A percentile compares a stretch with the other conserved stretches of the same genome.
These are phyloP conservation scores for Vaccinium myrtillus DNA, from an alignment of 148 eudicot genomes.

Conservation along the genomic window DNA sequence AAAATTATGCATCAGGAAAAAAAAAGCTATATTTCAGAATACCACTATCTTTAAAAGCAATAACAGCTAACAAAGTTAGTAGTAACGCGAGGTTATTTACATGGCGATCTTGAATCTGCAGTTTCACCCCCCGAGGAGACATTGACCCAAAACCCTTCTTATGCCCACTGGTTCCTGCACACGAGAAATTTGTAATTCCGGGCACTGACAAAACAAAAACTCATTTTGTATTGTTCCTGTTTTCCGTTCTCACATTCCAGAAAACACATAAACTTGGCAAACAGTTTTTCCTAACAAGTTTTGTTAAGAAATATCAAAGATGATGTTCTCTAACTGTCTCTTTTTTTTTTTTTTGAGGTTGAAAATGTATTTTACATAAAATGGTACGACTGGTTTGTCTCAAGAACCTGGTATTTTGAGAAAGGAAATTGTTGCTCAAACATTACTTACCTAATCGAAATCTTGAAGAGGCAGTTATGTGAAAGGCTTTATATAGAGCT, in stretches of 20 bases:
- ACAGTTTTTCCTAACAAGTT: not conserved
- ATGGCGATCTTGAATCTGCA: conserved; percentile 60
- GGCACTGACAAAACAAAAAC: not conserved
- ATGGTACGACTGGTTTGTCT: too few species aligned
- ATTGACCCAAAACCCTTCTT: conserved; percentile 28
- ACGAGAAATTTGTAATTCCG: not conserved
- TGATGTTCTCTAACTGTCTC: not conserved
- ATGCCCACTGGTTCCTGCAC: conserved; percentile 7
- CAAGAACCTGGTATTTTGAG: not conserved
- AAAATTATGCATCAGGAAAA: not conserved
- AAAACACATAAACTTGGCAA: not conserved
- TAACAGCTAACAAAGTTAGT: not conserved
- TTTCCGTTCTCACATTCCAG: not conserved
- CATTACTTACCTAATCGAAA: not conserved
- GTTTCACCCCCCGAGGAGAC: conserved; percentile 54
- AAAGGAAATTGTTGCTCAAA: not conserved
- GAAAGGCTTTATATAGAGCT: not conserved
- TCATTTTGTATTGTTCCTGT: not conserved
- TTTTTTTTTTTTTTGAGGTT: too few species aligned
- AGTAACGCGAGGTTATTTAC: conserved; percentile 27
- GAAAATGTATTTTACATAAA: too few species aligned
- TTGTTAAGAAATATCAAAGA: not conserved
- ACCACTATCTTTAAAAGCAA: not conserved
- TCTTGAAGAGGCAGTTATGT: not conserved
- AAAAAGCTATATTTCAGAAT: not conserved